Evolutionary conservation across 805 yeast species (phyloP).

Genomic region (Ogataea corticis): DNA sequence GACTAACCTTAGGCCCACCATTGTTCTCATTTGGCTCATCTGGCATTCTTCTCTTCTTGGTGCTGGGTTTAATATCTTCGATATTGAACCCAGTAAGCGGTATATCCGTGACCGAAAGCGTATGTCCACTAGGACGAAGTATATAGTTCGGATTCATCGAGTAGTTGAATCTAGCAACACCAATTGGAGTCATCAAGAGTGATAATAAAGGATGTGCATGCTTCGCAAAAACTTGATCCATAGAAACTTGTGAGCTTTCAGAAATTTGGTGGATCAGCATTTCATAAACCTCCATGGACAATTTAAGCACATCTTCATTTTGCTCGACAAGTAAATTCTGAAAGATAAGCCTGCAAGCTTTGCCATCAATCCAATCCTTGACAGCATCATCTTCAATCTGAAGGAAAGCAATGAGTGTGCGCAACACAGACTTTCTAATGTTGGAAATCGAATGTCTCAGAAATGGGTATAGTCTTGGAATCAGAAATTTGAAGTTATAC

Average conservation of each 20-base stretch:
- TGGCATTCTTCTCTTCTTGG: constrained; percentile 47
- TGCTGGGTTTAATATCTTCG: constrained; percentile 38
- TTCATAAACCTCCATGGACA: constrained; percentile 64
- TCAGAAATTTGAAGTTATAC: constrained; percentile 66
- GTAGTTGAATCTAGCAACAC: constrained; percentile 85
- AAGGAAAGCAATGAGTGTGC: constrained; percentile 77
- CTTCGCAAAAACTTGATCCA: constrained; percentile 53
- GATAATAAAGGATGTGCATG: constrained; percentile 64
- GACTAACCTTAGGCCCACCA: constrained; percentile 17
- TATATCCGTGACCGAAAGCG: constrained; percentile 32
- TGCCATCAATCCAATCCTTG: constrained; percentile 75
- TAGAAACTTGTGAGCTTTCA: constrained; percentile 34
- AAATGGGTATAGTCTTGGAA: constrained; percentile 92
- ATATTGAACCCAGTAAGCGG: constrained; percentile 29
- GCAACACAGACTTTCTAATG: constrained; percentile 84
- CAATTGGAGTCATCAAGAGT: constrained; percentile 89
- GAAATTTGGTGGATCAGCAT: constrained; percentile 51
- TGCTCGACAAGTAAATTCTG: constrained; percentile 92
- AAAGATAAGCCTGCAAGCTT: constrained; percentile 69
- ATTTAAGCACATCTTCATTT: constrained; percentile 64
- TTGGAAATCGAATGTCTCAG: constrained; percentile 90
- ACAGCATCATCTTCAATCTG: constrained; percentile 45
- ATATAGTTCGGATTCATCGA: constrained; percentile 76
- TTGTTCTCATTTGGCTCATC: constrained; percentile 10
- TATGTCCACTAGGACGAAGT: constrained; percentile 75